A percentile compares a stretch with the other conserved stretches of the same genome.
These are phyloP conservation scores for Pseudoscleropodium purum DNA, from an alignment of 225 moss, liverwort and hornwort genomes.

Conservation along the genomic window DNA sequence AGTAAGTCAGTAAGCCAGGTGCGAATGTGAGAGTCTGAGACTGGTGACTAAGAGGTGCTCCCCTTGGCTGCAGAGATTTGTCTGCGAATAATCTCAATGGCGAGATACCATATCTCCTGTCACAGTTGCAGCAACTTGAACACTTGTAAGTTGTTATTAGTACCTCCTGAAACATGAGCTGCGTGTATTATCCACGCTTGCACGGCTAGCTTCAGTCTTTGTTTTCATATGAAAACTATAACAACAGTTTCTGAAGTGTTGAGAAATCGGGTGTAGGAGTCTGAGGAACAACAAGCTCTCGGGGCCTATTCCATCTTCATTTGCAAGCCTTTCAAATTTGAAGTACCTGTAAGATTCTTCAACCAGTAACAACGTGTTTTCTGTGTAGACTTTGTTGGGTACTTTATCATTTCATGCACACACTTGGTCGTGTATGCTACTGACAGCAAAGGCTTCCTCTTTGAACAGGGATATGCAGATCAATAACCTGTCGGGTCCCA, in stretches of 20 bases:
- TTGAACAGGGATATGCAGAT: constrained; percentile 46
- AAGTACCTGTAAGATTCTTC: constrained; percentile 29
- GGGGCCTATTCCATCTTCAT: constrained; percentile 53
- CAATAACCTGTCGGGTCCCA: constrained; percentile 48
- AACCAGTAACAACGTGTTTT: neutral
- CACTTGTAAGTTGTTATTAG: constrained; percentile 23
- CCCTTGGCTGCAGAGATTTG: constrained; percentile 36
- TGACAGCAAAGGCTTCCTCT: neutral
- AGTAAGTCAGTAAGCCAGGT: neutral
- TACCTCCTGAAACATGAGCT: neutral
- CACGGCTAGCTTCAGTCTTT: neutral
- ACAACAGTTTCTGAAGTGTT: neutral
- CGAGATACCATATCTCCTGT: constrained; percentile 49
- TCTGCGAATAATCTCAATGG: constrained; percentile 41
- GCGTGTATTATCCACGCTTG: neutral
- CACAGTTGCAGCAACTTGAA: constrained; percentile 50
- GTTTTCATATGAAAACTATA: neutral
- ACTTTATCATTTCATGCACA: too few relatives aligned
- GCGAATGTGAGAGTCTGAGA: neutral
- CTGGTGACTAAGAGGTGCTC: neutral
- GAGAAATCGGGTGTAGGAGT: constrained; percentile 18
- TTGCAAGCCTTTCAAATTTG: constrained; percentile 49
- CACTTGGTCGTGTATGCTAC: neutral
- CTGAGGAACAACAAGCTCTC: constrained; percentile 43
- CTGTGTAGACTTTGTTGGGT: neutral